These are phyloP conservation scores for Termitomyces sp. DNA, from an alignment of 768 basidiomycete genomes.

Conservation along the genomic window DNA sequence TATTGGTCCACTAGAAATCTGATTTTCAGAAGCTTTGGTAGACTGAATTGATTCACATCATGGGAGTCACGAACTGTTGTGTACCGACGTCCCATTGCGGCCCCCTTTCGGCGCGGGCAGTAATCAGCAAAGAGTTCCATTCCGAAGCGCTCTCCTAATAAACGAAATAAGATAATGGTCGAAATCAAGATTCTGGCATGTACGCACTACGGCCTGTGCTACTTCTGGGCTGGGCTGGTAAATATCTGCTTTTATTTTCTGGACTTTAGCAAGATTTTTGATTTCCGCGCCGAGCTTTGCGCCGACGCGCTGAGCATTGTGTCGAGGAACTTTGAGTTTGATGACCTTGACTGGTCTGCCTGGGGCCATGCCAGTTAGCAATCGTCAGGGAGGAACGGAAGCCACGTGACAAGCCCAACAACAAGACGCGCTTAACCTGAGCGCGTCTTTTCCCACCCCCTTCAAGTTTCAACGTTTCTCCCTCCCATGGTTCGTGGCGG, in stretches of 20 bases:
- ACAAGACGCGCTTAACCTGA: slow-evolving; percentile 1
- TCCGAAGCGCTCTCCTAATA: slow-evolving; percentile 70
- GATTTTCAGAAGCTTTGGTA: neutral
- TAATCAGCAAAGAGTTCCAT: slow-evolving; percentile 78
- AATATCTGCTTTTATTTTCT: slow-evolving; percentile 47
- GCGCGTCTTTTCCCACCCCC: slow-evolving; percentile 2
- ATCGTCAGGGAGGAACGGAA: neutral
- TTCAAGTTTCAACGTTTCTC: neutral
- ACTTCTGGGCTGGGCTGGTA: slow-evolving; percentile 62
- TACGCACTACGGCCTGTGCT: slow-evolving; percentile 60
- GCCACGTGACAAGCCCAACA: slow-evolving; percentile 7
- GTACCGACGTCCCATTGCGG: slow-evolving; percentile 88
- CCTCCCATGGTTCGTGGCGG: slow-evolving; percentile 14
- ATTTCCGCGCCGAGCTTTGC: slow-evolving; percentile 57
- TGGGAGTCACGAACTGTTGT: slow-evolving; percentile 58
- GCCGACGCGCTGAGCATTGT: slow-evolving; percentile 69
- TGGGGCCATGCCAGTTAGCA: slow-evolving; percentile 44
- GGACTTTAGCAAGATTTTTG: slow-evolving; percentile 43
- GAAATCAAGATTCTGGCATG: neutral
- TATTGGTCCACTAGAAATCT: slow-evolving; percentile 75
- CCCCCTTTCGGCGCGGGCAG: slow-evolving; percentile 74
- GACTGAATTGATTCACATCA: neutral
- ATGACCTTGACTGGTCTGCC: slow-evolving; percentile 50
- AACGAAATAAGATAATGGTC: neutral
- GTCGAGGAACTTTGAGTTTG: slow-evolving; percentile 64